phyloP scores from a whole-genome alignment of 225 moss, liverwort and hornwort genomes.

The Marchantia paleacea region DNA sequence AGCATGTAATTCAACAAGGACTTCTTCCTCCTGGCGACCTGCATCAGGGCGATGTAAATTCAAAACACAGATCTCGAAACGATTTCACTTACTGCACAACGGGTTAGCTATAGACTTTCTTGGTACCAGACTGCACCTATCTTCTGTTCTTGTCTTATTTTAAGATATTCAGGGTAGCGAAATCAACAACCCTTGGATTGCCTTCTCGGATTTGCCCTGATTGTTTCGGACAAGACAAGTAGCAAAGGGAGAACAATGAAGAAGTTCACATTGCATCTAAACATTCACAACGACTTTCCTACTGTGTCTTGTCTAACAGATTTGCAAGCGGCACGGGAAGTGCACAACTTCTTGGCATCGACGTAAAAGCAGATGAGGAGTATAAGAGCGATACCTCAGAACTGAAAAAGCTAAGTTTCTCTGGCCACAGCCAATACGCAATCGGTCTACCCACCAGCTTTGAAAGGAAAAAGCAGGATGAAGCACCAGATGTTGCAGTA shows the following conservation, averaged over 20 bases:
- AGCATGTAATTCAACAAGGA: constrained; percentile 87
- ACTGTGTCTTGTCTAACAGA: too few relatives aligned
- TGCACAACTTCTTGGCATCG: too few relatives aligned
- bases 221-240: background rate
- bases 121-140: too few relatives aligned
- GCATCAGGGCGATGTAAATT: constrained; percentile 17
- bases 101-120: too few relatives aligned
- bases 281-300: too few relatives aligned
- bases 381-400: constrained; percentile 48
- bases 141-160: too few relatives aligned
- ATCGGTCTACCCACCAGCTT: constrained; percentile 85
- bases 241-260: too few relatives aligned
- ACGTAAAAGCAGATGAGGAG: background rate
- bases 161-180: too few relatives aligned
- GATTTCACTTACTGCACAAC: background rate
- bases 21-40: constrained; percentile 75
- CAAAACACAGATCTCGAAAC: background rate
- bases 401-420: constrained; percentile 65
- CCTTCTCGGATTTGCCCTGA: background rate
- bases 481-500: constrained; percentile 82
- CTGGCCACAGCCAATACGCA: constrained; percentile 88
- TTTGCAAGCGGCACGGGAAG: too few relatives aligned
- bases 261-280: too few relatives aligned
- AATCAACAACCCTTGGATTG: too few relatives aligned
- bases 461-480: constrained; percentile 87